Evolutionary conservation across 495 filamentous ascomycete genomes (phyloP), one percentile per base, ranked within the genome.

Genomic region (Hyaloscypha bicolor): DNA sequence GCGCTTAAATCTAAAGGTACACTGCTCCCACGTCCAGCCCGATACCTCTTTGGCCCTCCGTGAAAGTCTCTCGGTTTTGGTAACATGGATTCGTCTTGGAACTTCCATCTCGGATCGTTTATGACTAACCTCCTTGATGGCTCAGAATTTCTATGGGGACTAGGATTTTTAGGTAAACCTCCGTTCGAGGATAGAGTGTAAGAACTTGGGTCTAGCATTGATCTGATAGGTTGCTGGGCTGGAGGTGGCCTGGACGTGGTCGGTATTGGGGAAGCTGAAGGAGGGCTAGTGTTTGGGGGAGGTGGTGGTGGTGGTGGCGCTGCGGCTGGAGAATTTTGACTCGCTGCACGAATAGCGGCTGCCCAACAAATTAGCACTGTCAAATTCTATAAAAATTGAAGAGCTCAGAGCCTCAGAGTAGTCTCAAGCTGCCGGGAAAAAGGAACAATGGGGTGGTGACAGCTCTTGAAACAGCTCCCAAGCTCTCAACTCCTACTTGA

Each of bases 11-110:
- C 92, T 73, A 98, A 82, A 51, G 95, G 95, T 51, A 99, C 93
- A 80, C 91, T 97, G 78, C 93, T 97, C 29, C 92, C 94, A 74
- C 94, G 85, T 9, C 95, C 95, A 31, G 94, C 95, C 51, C 94
- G 83, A 78, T 99, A 99, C 71, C 87, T 85, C 74, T 91, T 92
- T 39, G 80, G 76, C 33, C 82, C 87, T 3, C 91, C 91, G 9
- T 80, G 76, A 73, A 95, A 97, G 3, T 88, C 86, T 65, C 94
- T 83, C 53, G 95, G 94, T 72, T 91, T 94, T 2, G 95, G 93
- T 22, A 99, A 81, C 68, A 91, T 83, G 39, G 85, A 86, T 64
- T 98, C 94, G 35, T 86, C 82, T 71, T 92, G 87, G 76, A 97
- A 99, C 71, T 89, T 91, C 88, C 92, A 99, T 73, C 94, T 82